Evolutionary conservation across 306 rosid genomes (phyloP), one percentile per base, ranked within the genome.

Genomic region (Casuarina cunninghamiana): DNA sequence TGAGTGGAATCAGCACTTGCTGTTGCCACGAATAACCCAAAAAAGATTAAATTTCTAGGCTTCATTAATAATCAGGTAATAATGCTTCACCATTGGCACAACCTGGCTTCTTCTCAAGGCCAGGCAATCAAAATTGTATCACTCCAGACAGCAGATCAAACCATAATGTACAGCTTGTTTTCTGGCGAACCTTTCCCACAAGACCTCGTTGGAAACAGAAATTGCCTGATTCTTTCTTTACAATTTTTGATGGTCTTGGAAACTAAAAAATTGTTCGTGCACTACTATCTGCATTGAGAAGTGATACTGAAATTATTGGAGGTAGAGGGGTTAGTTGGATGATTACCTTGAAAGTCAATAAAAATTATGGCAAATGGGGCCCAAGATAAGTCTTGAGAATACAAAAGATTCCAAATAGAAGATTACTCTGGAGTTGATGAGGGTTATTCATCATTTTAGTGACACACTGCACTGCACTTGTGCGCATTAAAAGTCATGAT

Each of bases 301-400:
- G 35, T 43, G 49, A 8, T 15, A 67, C 2, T 41, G n/a, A 42
- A 41, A 41, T 66, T 66, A 32, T 66, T 41, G 12, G 71, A 39
- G 12, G n/a, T 21, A 7, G 41, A 17, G 71, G 48, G 48, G 46
- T 41, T 39, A 39, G 32, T 65, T 39, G 16, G 43, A 4, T n/a
- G 5, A 65, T 39, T 39, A 41, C 3, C 49, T 5, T 39, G 49
- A 12, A 42, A 67, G 50, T 43, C 8, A 67, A 21, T 9, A 42
- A 17, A 17, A 67, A 43, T 67, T 67, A 17, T 67, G 19, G 49
- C 42, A 41, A 9, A 0, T 35, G 35, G 50, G 35, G 35, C 26
- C 50, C 50, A 41, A 67, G 49, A 42, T 67, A 42, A 42, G n/a
- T 67, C 26, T 67, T 67, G 71, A 67, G 71, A 41, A 17, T 41